Base-by-base conservation (phyloP, 345 rosid species). In the Erodium maritimum region DNA sequence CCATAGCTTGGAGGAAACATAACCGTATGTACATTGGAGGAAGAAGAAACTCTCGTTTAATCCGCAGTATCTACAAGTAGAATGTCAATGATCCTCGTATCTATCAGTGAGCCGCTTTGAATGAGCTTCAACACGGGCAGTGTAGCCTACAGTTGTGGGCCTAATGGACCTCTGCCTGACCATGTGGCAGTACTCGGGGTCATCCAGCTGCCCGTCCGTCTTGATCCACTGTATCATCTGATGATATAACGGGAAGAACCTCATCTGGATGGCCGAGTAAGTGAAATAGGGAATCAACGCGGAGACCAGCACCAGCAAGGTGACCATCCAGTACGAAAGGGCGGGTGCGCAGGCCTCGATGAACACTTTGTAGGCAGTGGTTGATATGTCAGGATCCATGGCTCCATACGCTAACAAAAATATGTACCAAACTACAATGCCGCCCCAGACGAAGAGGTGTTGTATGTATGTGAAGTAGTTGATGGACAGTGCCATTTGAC, bases 161-260 rank as follows among this genome's bases (percentile, higher is more conserved):
- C 83, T 71, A 60, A 85, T 42, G 0, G 99, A 89, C 66, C 95
- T 85, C 73, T 89, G 99, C 10, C 91, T 73, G 56, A 89, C 95
- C 78, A 89, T 66, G 17, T 68, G 68, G 74, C 91, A 87, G 73
- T 72, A 89, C 59, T 89, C 96, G 0, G 91, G 97, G 61, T 93
- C 99, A 46, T 89, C 82, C 0, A 82, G 56, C 29, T 83, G 88
- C 46, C 96, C 94, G 23, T 89, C 95, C 23, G 62, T 69, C 64
- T 86, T 69, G 5, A 85, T 72, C 99, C 96, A 89, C 53, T 82
- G 90, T 62, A 93, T 85, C 99, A 87, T 93, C 71, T 93, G 97
- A 69, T 93, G 94, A 69, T 85, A 81, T 52, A 80, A 55, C 0
- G 99, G 99, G 79, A 80, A 93, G 60, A 89, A 85, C 69, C 96